Base-by-base conservation (phyloP, 176 grass and related monocot genomes). In the Melocanna baccifera region DNA sequence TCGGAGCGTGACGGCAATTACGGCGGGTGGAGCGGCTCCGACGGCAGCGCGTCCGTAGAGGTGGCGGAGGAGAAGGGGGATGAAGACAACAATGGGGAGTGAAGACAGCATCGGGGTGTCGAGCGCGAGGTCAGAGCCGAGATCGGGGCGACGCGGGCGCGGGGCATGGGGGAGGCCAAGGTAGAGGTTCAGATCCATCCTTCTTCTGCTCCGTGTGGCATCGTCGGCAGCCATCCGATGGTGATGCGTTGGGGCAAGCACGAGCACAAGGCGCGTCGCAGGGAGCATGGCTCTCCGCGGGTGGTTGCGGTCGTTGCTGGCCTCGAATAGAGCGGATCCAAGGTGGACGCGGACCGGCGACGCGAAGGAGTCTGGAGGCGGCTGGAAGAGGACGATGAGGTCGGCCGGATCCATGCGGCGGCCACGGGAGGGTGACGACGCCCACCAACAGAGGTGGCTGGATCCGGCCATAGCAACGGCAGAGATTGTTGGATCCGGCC, bases 131-230 rank as follows among this genome's bases (percentile, higher is more conserved):
- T 99, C 96, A 64, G 89, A 96, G 42, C 96, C 96, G 46, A 96
- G 88, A 94, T 96, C 93, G 47, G 79, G 89, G 81, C 89, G 82
- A 59, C 87, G 93, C 52, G 77, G 70, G 67, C 89, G 93, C 15
- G 86, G 87, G 12, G 86, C 87, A 53, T 81, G 93, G 36, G 93
- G 93, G 43, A 99, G 92, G 37, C 96, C 96, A 36, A 99, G 88
- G 83, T 96, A 96, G 83, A 99, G 96, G 63, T 99, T 99, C 83
- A 99, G 89, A 96, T 99, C 96, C 93, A 99, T 96, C 85, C 88
- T 90, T 62, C 89, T 89, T 81, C 83, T 82, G 72, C 87, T 93
- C 39, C 87, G 80, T 75, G 84, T 84, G 67, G 87, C 77, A 40
- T 89, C 91, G 37, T 92, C 87, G 34, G 77, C 84, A 76, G 80